Evolutionary conservation across 202 grass and related monocot genomes (phyloP).

Genomic region (Zizania palustris): DNA sequence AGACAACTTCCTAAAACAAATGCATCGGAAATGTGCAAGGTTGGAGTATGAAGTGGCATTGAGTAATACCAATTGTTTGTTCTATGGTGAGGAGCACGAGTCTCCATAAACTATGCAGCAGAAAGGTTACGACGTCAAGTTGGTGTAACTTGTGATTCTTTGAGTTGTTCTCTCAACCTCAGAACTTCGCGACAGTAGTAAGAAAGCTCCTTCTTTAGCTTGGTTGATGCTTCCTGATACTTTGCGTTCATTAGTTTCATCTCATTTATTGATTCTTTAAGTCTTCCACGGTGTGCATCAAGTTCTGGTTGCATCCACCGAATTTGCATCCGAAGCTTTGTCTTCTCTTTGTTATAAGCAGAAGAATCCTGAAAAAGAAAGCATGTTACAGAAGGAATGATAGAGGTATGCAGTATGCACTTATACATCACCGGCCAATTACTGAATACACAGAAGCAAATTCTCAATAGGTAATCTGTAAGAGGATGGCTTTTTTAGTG

Average conservation of each 20-base stretch:
- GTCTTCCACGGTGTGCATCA: slow-evolving; percentile 56
- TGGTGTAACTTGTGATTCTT: slow-evolving; percentile 5
- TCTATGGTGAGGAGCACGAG: not conserved
- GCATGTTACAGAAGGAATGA: not conserved
- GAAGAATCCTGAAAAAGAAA: slow-evolving; percentile 51
- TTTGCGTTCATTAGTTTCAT: slow-evolving; percentile 56
- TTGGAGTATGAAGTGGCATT: slow-evolving; percentile 12
- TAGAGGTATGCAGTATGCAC: not conserved
- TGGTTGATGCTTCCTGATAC: slow-evolving; percentile 59
- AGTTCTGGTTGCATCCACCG: slow-evolving; percentile 52
- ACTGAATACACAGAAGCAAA: not conserved
- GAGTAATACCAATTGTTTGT: not conserved
- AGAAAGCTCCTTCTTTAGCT: slow-evolving; percentile 65
- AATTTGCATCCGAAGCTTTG: slow-evolving; percentile 55
- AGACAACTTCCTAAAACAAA: not conserved
- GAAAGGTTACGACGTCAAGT: slow-evolving; percentile 17
- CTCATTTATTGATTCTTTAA: slow-evolving; percentile 51
- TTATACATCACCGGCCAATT: not conserved
- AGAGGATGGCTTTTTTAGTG: not conserved
- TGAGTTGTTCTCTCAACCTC: slow-evolving; percentile 67
- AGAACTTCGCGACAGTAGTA: slow-evolving; percentile 58
- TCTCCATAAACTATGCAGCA: not conserved
- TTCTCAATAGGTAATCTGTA: not conserved
- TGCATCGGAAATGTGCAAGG: not conserved
- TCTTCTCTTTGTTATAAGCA: slow-evolving; percentile 57